Evolutionary conservation across 106 monocot species (phyloP), one percentile per base, ranked within the genome.

Genomic region (Dendrobium officinale): DNA sequence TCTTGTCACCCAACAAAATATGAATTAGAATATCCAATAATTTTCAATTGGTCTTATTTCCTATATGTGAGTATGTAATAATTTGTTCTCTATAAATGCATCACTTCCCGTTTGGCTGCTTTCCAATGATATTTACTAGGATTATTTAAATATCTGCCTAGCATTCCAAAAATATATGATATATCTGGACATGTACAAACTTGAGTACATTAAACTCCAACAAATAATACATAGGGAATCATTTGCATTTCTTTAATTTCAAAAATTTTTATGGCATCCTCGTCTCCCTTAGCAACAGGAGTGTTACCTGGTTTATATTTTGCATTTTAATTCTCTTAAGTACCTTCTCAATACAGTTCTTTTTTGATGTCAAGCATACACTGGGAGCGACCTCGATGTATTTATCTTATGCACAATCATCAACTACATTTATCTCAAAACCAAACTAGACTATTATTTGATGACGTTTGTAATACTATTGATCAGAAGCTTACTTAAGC

Each of bases 21-120:
- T 4, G 40, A 75, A 20, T 75, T 44, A n/a, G 2, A 75, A 43
- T 75, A 75, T 9, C 29, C 27, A 42, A 75, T 45, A 16, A 43
- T 47, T 44, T 47, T 19, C 19, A 75, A 20, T 2, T 75, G 44
- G 20, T 44, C 7, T 18, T 5, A 43, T 20, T 5, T 75, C 20
- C 20, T 75, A 47, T 75, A 75, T 13, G n/a, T n/a, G n/a, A n/a
- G 11, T 13, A 20, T 75, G 42, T 44, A 75, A 43, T 75, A 6
- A n/a, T 43, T 75, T 75, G 75, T 75, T 45, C 75, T 75, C 9
- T 75, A 8, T 37, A 73, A 37, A 29, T 73, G 42, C 37, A 5
- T 5, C 22, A 73, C 2, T 13, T 29, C 73, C 26, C 22, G 0
- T 73, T 73, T 73, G 31, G 37, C 16, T 73, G 2, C 37, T 73